A percentile compares a stretch with the other conserved stretches of the same genome.
Evolutionary conservation across 2,329 filamentous ascomycete genomes (phyloP).

Genomic region (Chaetomium sp.): DNA sequence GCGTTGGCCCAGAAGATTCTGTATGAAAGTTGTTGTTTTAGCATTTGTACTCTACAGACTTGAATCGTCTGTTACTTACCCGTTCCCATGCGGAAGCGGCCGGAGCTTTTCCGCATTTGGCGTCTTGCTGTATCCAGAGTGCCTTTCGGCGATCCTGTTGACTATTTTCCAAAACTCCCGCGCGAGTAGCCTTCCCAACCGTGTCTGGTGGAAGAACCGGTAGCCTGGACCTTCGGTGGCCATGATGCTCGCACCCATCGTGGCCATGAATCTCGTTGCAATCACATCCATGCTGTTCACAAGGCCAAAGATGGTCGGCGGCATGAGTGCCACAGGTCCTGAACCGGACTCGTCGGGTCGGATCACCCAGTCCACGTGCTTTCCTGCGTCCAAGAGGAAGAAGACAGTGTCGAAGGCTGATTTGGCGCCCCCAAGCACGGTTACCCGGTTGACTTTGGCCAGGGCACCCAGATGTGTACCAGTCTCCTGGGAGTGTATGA

Average conservation of each 20-base stretch:
- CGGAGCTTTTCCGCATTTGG: background rate
- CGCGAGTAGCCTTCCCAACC: background rate
- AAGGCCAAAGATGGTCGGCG: background rate
- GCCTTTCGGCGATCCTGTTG: constrained; percentile 1
- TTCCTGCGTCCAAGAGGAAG: background rate
- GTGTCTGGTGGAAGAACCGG: background rate
- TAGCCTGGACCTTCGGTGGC: background rate
- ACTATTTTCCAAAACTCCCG: background rate
- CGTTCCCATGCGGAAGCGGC: background rate
- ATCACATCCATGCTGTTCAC: background rate
- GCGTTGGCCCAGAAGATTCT: constrained; percentile 7
- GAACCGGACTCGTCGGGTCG: background rate
- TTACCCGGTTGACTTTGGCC: background rate
- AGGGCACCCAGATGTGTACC: background rate
- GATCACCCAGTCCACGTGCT: background rate
- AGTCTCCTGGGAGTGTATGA: background rate
- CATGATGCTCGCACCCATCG: background rate
- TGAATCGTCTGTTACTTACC: background rate
- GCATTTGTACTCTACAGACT: no score
- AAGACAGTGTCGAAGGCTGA: constrained; percentile 1
- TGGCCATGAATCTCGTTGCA: background rate
- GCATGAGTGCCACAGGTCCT: constrained; percentile 2
- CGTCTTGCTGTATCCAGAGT: constrained; percentile 2
- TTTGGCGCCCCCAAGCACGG: background rate
- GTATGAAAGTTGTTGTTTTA: background rate